Conservation (phyloP, 257 asterid species). For the Ligustrum vulgare region DNA sequence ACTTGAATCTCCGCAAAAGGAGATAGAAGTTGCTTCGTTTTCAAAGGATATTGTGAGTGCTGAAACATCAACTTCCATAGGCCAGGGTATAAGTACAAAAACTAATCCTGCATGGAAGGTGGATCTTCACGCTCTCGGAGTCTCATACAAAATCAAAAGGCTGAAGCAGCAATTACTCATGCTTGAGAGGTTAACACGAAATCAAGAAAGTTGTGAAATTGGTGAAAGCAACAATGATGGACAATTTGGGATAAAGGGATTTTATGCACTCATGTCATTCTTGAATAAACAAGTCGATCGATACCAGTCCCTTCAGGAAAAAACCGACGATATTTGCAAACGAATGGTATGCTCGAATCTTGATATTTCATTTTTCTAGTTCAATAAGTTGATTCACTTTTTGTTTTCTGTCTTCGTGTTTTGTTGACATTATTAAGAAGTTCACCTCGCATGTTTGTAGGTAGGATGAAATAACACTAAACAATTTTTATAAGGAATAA, state of each 20-base stretch:
- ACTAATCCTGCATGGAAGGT: conserved; percentile 49
- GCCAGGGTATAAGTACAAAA: conserved; percentile 33
- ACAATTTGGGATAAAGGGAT: conserved; percentile 38
- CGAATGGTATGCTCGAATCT: conserved; percentile 62
- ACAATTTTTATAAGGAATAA: not conserved
- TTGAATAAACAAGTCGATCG: conserved; percentile 73
- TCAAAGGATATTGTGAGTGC: conserved; percentile 28
- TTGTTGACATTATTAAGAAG: not conserved
- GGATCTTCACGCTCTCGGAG: conserved; percentile 94
- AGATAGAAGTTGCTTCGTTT: conserved; percentile 27
- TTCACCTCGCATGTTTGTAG: not conserved
- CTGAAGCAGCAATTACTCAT: conserved; percentile 78
- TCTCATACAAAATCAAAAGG: conserved; percentile 89
- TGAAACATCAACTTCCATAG: conserved; percentile 42
- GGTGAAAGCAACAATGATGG: conserved; percentile 30
- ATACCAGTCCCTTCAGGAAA: conserved; percentile 80
- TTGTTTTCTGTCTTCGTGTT: not conserved
- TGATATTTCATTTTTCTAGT: not conserved
- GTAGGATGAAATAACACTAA: not conserved
- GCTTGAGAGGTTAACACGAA: conserved; percentile 82
- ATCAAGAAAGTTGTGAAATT: conserved; percentile 50
- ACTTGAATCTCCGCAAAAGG: conserved; percentile 45
- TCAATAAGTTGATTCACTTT: not conserved
- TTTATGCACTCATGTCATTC: conserved; percentile 49
- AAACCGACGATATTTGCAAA: conserved; percentile 74